A percentile compares a stretch with the other conserved stretches of the same genome.
phyloP scores from a whole-genome alignment of 805 yeast genomes.

The Danielia reshetovae region DNA sequence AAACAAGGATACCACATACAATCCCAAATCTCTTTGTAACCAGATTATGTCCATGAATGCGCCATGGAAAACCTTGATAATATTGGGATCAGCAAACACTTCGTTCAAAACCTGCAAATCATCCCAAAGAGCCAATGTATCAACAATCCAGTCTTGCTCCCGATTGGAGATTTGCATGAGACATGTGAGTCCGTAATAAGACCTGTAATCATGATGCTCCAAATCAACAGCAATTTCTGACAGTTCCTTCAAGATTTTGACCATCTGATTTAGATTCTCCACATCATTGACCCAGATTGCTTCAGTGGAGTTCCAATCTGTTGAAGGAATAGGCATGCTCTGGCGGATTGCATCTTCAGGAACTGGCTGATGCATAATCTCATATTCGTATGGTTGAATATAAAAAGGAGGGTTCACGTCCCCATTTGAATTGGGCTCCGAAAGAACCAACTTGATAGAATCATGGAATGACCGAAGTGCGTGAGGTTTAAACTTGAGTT shows the following conservation, averaged over 20 bases:
- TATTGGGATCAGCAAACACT: slow-evolving; percentile 75
- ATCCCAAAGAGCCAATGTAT: slow-evolving; percentile 74
- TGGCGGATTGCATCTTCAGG: slow-evolving; percentile 49
- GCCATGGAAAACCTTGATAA: slow-evolving; percentile 91
- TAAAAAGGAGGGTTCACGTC: slow-evolving; percentile 50
- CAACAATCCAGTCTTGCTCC: slow-evolving; percentile 81
- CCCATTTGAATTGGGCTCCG: slow-evolving; percentile 29
- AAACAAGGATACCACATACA: slow-evolving; percentile 82
- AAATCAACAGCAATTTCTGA: slow-evolving; percentile 85
- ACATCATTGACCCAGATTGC: slow-evolving; percentile 71
- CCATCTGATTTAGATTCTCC: slow-evolving; percentile 50
- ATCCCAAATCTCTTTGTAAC: slow-evolving; percentile 93
- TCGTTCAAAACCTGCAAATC: slow-evolving; percentile 63
- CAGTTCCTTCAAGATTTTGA: slow-evolving; percentile 45
- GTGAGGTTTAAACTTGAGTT: slow-evolving; percentile 68
- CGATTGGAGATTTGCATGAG: slow-evolving; percentile 88
- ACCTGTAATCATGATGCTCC: slow-evolving; percentile 91
- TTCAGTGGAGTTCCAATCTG: slow-evolving; percentile 60
- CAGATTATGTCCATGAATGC: slow-evolving; percentile 96
- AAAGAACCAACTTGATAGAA: slow-evolving; percentile 26
- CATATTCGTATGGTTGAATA: slow-evolving; percentile 76
- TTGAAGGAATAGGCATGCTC: slow-evolving; percentile 45
- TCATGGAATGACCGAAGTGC: slow-evolving; percentile 56
- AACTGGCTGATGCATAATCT: slow-evolving; percentile 67
- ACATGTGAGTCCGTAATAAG: slow-evolving; percentile 87